Evolutionary conservation across 129 eudicot genomes (phyloP), one percentile per base, ranked within the genome.

Genomic region (Flaveria trinervia): DNA sequence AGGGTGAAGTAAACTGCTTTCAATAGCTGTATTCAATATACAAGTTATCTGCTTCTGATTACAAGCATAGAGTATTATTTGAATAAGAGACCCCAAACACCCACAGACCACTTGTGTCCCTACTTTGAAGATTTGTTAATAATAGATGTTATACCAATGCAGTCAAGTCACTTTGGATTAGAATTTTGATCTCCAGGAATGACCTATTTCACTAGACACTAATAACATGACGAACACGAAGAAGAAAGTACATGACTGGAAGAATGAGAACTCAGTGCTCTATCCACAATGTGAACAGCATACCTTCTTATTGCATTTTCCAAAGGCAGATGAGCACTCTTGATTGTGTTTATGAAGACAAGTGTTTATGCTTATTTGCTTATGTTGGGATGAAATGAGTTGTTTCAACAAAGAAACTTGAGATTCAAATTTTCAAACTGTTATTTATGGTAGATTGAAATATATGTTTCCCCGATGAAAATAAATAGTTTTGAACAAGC

Each of bases 111-210:
- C 41, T 36, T 36, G 7, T 36, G 41, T 5, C 41, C 41, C 41
- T 36, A 36, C 14, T 14, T 8, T 22, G 23, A 57, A 9, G 41
- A 4, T 36, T 36, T 36, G 41, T 36, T 36, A 36, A 5, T 36
- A 36, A 36, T 0, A 59, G 9, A 59, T 59, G 30, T 22, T 23
- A 59, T 59, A 23, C 65, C 30, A 23, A 18, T 22, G 25, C 48
- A 44, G 3, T 41, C 45, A 70, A 70, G 62, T 15, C 57, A 69
- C 6, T 46, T 46, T n/a, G 48, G 5, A 45, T 14, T 69, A 69
- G 8, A 51, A 30, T 55, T 44, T 39, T 56, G 54, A 56, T 20
- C 77, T 20, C 77, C 55, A 41, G 12, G 41, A 56, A 72, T 36
- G 41, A 5, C 67, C 39, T 18, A 56, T 39, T 55, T 17, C 49